These are phyloP conservation scores for Ogataea populi-albae DNA, from an alignment of 805 yeast genomes.

Conservation along the genomic window DNA sequence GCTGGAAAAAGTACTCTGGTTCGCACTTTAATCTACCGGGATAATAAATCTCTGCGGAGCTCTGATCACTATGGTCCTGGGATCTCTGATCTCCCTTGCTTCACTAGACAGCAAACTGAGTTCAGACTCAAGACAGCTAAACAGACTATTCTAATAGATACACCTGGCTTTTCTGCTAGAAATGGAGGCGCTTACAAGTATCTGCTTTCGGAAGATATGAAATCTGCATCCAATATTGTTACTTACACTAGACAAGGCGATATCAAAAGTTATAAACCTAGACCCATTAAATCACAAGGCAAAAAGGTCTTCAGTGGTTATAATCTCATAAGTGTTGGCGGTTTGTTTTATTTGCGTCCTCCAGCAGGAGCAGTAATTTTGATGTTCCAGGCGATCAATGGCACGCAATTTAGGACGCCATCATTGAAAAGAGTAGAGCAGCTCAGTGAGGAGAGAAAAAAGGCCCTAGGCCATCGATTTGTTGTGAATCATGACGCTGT, in stretches of 20 bases:
- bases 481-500: slow-evolving; percentile 25
- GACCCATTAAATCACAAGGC: slow-evolving; percentile 10
- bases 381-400: slow-evolving; percentile 44
- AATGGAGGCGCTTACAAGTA: slow-evolving; percentile 32
- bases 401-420: slow-evolving; percentile 35
- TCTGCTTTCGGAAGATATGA: slow-evolving; percentile 15
- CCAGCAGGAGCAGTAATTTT: slow-evolving; percentile 51
- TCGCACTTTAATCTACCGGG: slow-evolving; percentile 37
- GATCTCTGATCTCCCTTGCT: slow-evolving; percentile 59
- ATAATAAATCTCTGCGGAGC: slow-evolving; percentile 21
- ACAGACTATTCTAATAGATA: slow-evolving; percentile 35
- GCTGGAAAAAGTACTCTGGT: slow-evolving; percentile 67
- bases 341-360: slow-evolving; percentile 54
- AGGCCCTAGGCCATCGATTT: slow-evolving; percentile 24
- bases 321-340: slow-evolving; percentile 47
- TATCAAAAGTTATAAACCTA: slow-evolving; percentile 5
- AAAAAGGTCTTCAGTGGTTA: slow-evolving; percentile 23
- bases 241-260: slow-evolving; percentile 8
- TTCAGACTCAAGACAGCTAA: slow-evolving; percentile 33
- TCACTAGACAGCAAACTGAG: slow-evolving; percentile 55
- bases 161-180: slow-evolving; percentile 42
- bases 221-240: slow-evolving; percentile 5
- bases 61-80: slow-evolving; percentile 42
- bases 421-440: slow-evolving; percentile 33
- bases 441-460: slow-evolving; percentile 23